Base-by-base conservation (phyloP, 768 basidiomycete species). In the Tylopilus subfusipes region DNA sequence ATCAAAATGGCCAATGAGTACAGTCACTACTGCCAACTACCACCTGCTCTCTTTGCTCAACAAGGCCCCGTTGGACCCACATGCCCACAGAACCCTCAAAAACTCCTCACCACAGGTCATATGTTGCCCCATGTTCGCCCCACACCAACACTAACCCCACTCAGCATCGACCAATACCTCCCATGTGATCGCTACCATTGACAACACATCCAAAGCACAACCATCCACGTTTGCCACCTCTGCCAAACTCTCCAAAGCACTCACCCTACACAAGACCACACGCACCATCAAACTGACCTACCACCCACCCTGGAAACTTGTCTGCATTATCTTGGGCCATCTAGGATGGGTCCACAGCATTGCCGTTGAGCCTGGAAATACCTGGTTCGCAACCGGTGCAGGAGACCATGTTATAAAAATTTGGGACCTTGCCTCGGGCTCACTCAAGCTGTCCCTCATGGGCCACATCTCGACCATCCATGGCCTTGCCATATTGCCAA, bases 351-450 rank as follows among this genome's bases (percentile, higher is more conserved):
- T 99, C 16, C 83, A 96, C 53, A 88, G 89, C 64, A 89, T 91
- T 16, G 93, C 97, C 3, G 93, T 99, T 34, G 97, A 98, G 72
- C 96, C 96, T 11, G 97, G 94, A 11, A 99, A 99, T 75, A 75
- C 95, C 67, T 99, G 97, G 97, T 98, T 99, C 60, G 97, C 91
- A 2, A 94, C 94, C 0, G 97, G 97, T 54, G 97, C 97, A 0
- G 97, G 97, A 4, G 97, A 98, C 72, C 83, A 97, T 24, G 95
- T 99, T 31, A 90, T 99, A 68, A 98, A 99, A 76, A 93, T 99
- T 11, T 98, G 97, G 97, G 95, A 99, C 69, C 68, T 99, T 61
- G 97, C 97, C 11, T 90, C 87, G 3, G 97, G 97, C n/a, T 95
- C 98, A 72, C 77, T 98, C 64, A 97, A 93, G 70, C 75, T 99